Evolutionary conservation across 129 eudicot genomes (phyloP), one percentile per base, ranked within the genome.

Genomic region (Escallonia herrerae): DNA sequence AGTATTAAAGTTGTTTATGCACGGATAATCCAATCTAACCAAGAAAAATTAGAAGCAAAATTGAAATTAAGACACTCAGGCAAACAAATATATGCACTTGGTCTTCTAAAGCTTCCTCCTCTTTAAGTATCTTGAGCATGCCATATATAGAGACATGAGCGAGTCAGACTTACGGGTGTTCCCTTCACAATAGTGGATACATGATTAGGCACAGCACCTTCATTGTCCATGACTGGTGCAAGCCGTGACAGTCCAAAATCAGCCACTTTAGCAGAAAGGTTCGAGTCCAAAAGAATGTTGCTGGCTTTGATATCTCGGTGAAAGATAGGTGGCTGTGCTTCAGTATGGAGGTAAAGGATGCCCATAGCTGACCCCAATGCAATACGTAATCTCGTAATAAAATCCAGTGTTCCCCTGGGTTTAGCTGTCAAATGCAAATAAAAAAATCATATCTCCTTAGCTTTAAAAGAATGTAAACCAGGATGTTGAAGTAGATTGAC

Each of bases 201-300:
- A 45, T 83, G 80, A 22, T 76, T 69, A 14, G 89, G 81, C 45
- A 80, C 74, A 41, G 13, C 38, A 45, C 95, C 94, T 67, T 76
- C 71, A 8, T 79, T 84, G 67, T 87, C 90, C 50, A 74, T 62
- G 13, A 74, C 73, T 40, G 97, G 97, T 48, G 95, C 97, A 62
- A 91, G 95, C 62, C 90, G 84, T 38, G 97, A 91, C 49, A 91
- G 90, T 66, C 97, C 97, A 79, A 91, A 91, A 75, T 91, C 97
- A 70, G 97, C 93, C 71, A 91, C 97, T 77, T 87, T 91, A 8
- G 90, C 90, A 11, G 78, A 72, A 58, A 85, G 68, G 11, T 79
- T 87, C 43, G 95, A 71, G 69, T 91, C 96, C 22, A 91, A 74
- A 49, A 91, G 87, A 70, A 91, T 91, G 78, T 91, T 91, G 81